phyloP scores from a whole-genome alignment of 2,329 filamentous ascomycete species.

The Cryphonectria carpinicola region DNA sequence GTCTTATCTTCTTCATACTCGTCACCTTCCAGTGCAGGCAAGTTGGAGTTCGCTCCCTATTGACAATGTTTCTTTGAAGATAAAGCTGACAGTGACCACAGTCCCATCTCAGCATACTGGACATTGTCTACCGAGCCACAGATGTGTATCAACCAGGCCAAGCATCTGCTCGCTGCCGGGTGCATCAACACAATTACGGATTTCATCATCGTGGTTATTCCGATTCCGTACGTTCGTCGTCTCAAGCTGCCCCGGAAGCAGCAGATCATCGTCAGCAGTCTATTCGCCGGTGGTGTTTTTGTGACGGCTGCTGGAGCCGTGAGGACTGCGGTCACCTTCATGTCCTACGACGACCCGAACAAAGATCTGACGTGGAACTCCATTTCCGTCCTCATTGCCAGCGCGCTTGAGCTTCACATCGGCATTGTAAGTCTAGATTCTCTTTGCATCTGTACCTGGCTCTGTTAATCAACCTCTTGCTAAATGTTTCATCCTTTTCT shows the following conservation, averaged over 20 bases:
- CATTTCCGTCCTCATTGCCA: conserved; percentile 42
- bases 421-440: conserved; percentile 43
- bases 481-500: not conserved
- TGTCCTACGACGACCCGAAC: conserved; percentile 33
- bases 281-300: conserved; percentile 56
- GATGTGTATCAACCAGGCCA: conserved; percentile 53
- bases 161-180: conserved; percentile 57
- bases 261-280: conserved; percentile 47
- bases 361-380: conserved; percentile 43
- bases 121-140: conserved; percentile 38
- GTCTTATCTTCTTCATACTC: conserved; percentile 42
- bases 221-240: conserved; percentile 50
- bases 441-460: not conserved
- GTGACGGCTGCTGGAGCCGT: conserved; percentile 46
- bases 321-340: conserved; percentile 41
- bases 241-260: conserved; percentile 53
- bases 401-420: conserved; percentile 46
- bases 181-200: conserved; percentile 65
- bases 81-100: conserved; percentile 26
- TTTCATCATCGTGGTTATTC: conserved; percentile 56
- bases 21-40: conserved; percentile 45
- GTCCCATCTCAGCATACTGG: conserved; percentile 46
- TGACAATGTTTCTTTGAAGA: not conserved
- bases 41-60: conserved; percentile 21
- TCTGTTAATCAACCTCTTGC: not conserved